phyloP scores from a whole-genome alignment of 148 eudicot genomes.

The Beta vulgaris region DNA sequence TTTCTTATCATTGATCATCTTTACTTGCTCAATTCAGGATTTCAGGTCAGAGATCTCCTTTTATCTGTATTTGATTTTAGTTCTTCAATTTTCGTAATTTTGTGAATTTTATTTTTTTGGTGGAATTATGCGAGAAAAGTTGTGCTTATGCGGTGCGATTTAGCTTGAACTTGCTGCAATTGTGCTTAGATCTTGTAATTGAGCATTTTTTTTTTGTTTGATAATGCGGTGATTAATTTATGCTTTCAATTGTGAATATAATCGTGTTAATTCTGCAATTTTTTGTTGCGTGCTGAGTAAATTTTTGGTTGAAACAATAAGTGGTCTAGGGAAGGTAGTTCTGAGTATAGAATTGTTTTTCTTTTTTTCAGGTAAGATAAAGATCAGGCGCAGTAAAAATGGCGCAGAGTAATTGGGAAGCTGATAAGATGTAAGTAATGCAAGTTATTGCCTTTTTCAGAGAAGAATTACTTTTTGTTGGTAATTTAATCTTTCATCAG shows the following conservation, averaged over 20 bases:
- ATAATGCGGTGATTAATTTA: constrained; percentile 13
- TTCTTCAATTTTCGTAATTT: background rate
- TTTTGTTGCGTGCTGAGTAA: background rate
- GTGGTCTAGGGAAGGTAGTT: background rate
- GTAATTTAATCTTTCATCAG: too few relatives aligned
- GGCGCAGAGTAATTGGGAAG: constrained; percentile 59
- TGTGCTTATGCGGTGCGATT: background rate
- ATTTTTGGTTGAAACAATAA: background rate
- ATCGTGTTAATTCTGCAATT: background rate
- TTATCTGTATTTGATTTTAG: background rate
- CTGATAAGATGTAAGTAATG: constrained; percentile 49
- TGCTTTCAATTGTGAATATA: background rate
- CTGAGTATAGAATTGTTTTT: background rate
- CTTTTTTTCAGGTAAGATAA: constrained; percentile 25
- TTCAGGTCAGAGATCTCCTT: constrained; percentile 11
- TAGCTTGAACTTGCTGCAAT: background rate
- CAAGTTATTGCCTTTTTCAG: background rate
- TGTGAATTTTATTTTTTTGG: background rate
- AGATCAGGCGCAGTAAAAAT: constrained; percentile 28
- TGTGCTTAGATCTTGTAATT: constrained; percentile 28
- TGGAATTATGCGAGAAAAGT: too few relatives aligned
- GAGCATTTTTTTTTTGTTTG: background rate
- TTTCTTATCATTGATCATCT: constrained; percentile 22
- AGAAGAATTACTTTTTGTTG: too few relatives aligned
- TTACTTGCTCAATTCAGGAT: constrained; percentile 4